Evolutionary conservation across 2,329 filamentous ascomycete genomes (phyloP).

Genomic region (Phialophora chinensis): DNA sequence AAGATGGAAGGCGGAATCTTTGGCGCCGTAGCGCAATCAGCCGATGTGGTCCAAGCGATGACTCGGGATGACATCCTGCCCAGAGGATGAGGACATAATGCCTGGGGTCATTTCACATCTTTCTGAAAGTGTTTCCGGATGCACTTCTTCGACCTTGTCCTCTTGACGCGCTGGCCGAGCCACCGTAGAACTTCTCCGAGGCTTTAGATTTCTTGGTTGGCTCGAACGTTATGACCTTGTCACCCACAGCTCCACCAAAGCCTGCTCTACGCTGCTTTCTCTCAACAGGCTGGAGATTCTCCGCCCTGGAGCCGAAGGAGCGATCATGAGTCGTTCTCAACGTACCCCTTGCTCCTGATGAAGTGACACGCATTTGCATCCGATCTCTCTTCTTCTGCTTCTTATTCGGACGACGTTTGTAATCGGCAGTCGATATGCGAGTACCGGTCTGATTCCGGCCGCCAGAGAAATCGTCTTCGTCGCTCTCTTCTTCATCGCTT

Average conservation of each 20-base stretch:
- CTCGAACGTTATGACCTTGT: constrained; percentile 66
- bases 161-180: constrained; percentile 40
- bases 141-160: constrained; percentile 55
- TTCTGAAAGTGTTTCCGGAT: constrained; percentile 56
- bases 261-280: constrained; percentile 40
- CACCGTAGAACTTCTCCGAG: constrained; percentile 18
- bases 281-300: constrained; percentile 49
- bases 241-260: constrained; percentile 50
- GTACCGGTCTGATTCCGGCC: constrained; percentile 43
- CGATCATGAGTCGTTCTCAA: constrained; percentile 54
- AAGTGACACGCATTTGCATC: constrained; percentile 64
- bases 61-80: not conserved
- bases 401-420: constrained; percentile 54
- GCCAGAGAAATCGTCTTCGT: constrained; percentile 42
- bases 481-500: constrained; percentile 47
- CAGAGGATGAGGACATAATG: not conserved
- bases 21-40: constrained; percentile 48
- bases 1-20: constrained; percentile 57
- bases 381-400: constrained; percentile 52
- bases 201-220: constrained; percentile 53
- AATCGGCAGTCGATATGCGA: constrained; percentile 61
- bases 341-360: constrained; percentile 48
- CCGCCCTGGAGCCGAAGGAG: constrained; percentile 64
- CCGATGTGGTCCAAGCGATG: constrained; percentile 46
- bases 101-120: constrained; percentile 43